A percentile compares a stretch with the other conserved stretches of the same genome.
phyloP scores from a whole-genome alignment of 768 basidiomycete species.

The Tylopilus intermedius region DNA sequence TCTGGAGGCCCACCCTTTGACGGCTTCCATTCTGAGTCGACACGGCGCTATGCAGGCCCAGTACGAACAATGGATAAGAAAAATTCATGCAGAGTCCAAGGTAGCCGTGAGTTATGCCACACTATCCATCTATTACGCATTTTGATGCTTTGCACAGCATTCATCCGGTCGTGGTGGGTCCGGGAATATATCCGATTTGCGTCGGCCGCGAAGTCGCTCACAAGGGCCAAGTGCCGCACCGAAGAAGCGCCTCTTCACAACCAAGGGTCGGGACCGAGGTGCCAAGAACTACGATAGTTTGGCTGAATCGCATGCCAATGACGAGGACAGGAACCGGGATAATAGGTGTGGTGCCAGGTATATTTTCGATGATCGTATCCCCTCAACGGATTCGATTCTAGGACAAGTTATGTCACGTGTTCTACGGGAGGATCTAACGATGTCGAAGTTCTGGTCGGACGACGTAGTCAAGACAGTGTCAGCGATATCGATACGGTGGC shows the following conservation, averaged over 20 bases:
- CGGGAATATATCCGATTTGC: constrained; percentile 21
- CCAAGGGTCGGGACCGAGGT: constrained; percentile 11
- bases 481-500: neutral
- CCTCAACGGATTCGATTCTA: neutral
- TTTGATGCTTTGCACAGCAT: constrained; percentile 4
- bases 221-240: neutral
- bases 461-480: neutral
- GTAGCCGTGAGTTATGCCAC: constrained; percentile 13
- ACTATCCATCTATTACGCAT: neutral
- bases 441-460: neutral
- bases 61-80: constrained; percentile 17
- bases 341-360: constrained; percentile 3
- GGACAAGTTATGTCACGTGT: constrained; percentile 9
- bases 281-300: neutral
- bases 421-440: constrained; percentile 11
- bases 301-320: neutral
- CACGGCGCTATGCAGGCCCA: constrained; percentile 11
- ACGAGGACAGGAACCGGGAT: neutral
- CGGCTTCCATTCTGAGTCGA: constrained; percentile 21
- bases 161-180: constrained; percentile 27
- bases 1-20: constrained; percentile 17
- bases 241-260: constrained; percentile 10
- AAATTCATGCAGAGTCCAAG: constrained; percentile 12
- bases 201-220: constrained; percentile 5
- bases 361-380: neutral